These are phyloP conservation scores for Gelatoporia subvermispora DNA, from an alignment of 768 basidiomycete genomes.

Conservation along the genomic window DNA sequence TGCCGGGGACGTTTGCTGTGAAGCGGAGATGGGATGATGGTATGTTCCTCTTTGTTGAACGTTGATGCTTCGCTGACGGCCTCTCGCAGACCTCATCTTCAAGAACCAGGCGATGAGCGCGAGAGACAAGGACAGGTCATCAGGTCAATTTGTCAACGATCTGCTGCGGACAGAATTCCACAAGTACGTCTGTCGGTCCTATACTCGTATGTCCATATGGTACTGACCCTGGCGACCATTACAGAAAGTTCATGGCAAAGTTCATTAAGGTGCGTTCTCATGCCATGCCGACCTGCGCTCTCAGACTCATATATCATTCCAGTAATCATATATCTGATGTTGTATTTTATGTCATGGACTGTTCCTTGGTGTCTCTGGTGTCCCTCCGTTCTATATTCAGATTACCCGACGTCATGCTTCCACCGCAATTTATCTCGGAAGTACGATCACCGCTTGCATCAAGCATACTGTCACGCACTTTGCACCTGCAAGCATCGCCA, in stretches of 20 bases:
- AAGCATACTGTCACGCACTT: too few species aligned
- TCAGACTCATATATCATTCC: too few species aligned
- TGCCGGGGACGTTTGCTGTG: conserved; percentile 82
- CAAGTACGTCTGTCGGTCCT: conserved; percentile 50
- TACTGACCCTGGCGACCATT: conserved; percentile 2
- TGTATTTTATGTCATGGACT: too few species aligned
- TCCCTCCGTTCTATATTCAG: too few species aligned
- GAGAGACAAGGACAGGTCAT: conserved; percentile 54
- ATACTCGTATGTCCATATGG: not conserved
- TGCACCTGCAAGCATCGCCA: too few species aligned
- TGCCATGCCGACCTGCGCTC: conserved; percentile 6
- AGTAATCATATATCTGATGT: too few species aligned
- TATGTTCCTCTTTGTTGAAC: conserved; percentile 27
- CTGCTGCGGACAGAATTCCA: conserved; percentile 91
- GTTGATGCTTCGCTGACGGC: conserved; percentile 8
- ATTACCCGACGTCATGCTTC: too few species aligned
- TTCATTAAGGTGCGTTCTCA: conserved; percentile 77
- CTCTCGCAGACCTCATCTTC: conserved; percentile 80
- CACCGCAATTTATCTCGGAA: too few species aligned
- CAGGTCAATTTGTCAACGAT: conserved; percentile 92
- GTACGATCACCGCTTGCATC: too few species aligned
- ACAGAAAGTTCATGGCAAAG: conserved; percentile 87
- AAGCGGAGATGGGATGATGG: conserved; percentile 96
- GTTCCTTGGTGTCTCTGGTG: too few species aligned
- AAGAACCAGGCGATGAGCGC: conserved; percentile 90